These are phyloP conservation scores for Tolypocladium sp. DNA, from an alignment of 2,329 filamentous ascomycete species.

Conservation along the genomic window DNA sequence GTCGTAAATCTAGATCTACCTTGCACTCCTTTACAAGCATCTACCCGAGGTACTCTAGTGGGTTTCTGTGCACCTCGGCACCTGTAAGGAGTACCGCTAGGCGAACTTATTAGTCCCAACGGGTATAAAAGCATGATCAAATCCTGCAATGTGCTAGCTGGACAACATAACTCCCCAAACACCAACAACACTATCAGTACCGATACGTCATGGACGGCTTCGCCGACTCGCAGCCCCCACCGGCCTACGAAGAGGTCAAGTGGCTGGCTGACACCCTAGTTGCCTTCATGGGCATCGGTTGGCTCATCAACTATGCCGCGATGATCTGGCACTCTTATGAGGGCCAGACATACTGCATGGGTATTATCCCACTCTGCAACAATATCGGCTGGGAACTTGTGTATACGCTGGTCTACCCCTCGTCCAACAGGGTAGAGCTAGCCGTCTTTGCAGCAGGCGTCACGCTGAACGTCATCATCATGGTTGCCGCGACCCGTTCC, in stretches of 20 bases:
- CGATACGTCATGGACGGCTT: slow-evolving; percentile 7
- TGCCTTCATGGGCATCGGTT: slow-evolving; percentile 6
- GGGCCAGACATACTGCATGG: slow-evolving; percentile 7
- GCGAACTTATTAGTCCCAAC: not conserved
- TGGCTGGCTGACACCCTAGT: slow-evolving; percentile 7
- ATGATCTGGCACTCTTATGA: slow-evolving; percentile 6
- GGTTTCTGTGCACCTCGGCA: not conserved
- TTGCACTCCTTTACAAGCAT: not conserved
- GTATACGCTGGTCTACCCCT: slow-evolving; percentile 6
- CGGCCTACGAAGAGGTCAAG: slow-evolving; percentile 4
- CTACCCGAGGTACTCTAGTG: not conserved
- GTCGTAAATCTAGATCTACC: not conserved
- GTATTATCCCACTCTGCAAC: slow-evolving; percentile 8
- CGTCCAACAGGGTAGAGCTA: slow-evolving; percentile 5
- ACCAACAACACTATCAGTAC: not conserved
- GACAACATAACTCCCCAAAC: not conserved
- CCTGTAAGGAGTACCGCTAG: not conserved
- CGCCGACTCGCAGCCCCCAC: slow-evolving; percentile 1
- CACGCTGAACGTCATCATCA: slow-evolving; percentile 6
- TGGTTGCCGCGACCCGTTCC: slow-evolving; percentile 4
- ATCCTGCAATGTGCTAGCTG: not conserved
- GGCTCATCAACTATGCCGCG: slow-evolving; percentile 7
- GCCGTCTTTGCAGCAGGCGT: slow-evolving; percentile 4
- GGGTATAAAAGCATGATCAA: not conserved
- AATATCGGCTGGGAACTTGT: slow-evolving; percentile 8